Conservation (phyloP, 495 filamentous ascomycete species). For the Clohesyomyces aquaticus region DNA sequence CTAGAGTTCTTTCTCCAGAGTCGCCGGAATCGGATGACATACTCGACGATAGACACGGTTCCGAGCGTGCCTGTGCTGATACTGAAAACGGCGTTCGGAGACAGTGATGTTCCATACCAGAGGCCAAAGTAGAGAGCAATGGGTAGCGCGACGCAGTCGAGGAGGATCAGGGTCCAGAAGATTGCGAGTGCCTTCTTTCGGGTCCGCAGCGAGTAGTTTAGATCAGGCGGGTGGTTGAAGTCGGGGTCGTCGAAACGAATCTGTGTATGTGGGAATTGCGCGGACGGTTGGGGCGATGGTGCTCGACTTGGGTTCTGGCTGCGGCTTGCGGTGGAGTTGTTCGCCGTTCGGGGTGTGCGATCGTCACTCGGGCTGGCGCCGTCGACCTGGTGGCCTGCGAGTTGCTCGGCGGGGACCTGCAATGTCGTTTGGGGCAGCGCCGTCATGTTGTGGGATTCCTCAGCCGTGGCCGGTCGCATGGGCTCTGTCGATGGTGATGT, state of each 20-base stretch:
- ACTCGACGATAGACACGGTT: conserved; percentile 65
- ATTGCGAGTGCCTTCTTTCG: conserved; percentile 59
- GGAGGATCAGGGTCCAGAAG: conserved; percentile 62
- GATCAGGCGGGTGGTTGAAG: conserved; percentile 53
- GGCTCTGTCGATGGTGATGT: conserved; percentile 29
- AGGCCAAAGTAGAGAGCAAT: conserved; percentile 61
- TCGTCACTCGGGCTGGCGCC: neutral
- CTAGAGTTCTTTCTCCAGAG: conserved; percentile 53
- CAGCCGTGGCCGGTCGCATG: conserved; percentile 12
- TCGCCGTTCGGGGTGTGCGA: neutral
- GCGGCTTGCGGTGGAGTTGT: neutral
- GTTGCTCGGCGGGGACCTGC: conserved; percentile 11
- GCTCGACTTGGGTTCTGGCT: conserved; percentile 25
- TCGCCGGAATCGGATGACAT: conserved; percentile 47
- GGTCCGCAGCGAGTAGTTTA: conserved; percentile 60
- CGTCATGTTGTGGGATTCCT: neutral
- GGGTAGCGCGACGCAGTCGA: conserved; percentile 60
- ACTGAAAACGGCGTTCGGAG: conserved; percentile 62
- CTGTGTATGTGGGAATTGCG: conserved; percentile 35
- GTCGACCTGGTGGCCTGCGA: conserved; percentile 16
- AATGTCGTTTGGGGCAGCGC: neutral
- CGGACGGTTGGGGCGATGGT: conserved; percentile 12
- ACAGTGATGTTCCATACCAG: conserved; percentile 57
- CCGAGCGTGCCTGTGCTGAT: conserved; percentile 62
- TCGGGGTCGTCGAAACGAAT: conserved; percentile 39